Base-by-base conservation (phyloP, 345 rosid genomes). In the Arabidopsis arenosa region DNA sequence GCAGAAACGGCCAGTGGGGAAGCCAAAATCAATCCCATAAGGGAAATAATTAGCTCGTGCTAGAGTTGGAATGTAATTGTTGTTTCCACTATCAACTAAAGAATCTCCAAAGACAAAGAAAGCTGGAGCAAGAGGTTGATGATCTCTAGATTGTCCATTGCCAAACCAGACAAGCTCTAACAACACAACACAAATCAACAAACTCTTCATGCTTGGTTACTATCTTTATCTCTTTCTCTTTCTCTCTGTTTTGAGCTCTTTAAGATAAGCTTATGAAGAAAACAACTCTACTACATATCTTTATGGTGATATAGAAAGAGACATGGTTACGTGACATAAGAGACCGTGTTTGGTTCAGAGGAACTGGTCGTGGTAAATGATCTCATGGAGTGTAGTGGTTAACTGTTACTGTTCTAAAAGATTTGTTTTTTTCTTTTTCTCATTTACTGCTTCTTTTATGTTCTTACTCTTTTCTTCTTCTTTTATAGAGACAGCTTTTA, bases 21-120 rank as follows among this genome's bases (percentile, higher is more conserved):
- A 51, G 11, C 84, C 86, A 28, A 80, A 80, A 72, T 83, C 86
- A 37, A 83, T 83, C n/a, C 86, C 86, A 63, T 78, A 66, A 7
- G 87, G 82, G 17, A 63, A 60, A 71, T 74, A 81, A 57, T 84
- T 79, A 52, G 83, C 82, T 37, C 55, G 26, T 48, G 87, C 79
- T 0, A 79, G 65, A 2, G 83, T 73, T 2, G 68, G 75, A 26
- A 81, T 60, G 79, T 74, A 84, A 56, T 84, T 81, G 75, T 77
- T 81, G 79, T 79, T 84, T 43, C 85, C 87, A 79, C 69, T 43
- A 23, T 81, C 82, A 26, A 76, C 72, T 48, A 79, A 71, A 1
- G 82, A 79, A 32, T 81, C 84, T 7, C 83, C 86, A 61, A 84
- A 81, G 33, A 81, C 53, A 54, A 81, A 81, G 63, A 68, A 75